Conservation (phyloP, 2,329 filamentous ascomycete genomes). For the Scedosporium minutisporum region DNA sequence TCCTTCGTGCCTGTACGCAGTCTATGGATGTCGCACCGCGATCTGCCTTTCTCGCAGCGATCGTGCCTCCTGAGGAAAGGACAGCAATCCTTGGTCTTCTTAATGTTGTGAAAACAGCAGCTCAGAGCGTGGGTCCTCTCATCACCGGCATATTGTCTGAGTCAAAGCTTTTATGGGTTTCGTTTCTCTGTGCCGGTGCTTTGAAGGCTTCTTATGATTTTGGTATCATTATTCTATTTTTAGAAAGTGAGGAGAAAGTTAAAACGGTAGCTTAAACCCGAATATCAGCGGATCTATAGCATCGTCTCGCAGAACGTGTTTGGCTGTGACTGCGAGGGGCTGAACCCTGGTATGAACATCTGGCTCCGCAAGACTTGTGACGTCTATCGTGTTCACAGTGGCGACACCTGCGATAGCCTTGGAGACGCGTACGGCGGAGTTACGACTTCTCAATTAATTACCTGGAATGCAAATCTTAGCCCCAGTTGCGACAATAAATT, state of each 20-base stretch:
- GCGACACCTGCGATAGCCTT: too few relatives aligned
- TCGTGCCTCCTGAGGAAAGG: constrained; percentile 53
- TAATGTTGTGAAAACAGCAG: constrained; percentile 58
- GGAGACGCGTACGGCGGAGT: too few relatives aligned
- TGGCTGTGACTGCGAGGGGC: too few relatives aligned
- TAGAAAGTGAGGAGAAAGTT: background rate
- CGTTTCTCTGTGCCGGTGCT: constrained; percentile 50
- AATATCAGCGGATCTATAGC: too few relatives aligned
- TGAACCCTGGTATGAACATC: too few relatives aligned
- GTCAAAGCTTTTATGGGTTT: constrained; percentile 47
- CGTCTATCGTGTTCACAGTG: too few relatives aligned
- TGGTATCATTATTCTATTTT: constrained; percentile 42
- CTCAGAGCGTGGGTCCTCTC: constrained; percentile 51
- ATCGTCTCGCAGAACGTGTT: too few relatives aligned
- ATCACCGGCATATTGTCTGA: constrained; percentile 55
- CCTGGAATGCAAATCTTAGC: too few relatives aligned
- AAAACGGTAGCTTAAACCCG: background rate
- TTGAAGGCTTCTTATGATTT: constrained; percentile 55
- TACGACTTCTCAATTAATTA: too few relatives aligned
- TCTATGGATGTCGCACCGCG: constrained; percentile 65
- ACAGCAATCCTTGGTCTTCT: constrained; percentile 63
- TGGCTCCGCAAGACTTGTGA: too few relatives aligned
- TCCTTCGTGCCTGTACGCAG: constrained; percentile 51
- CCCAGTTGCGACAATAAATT: too few relatives aligned
- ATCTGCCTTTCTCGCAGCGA: constrained; percentile 57